Conservation (phyloP, 306 rosid genomes). For the Inga oerstediana region DNA sequence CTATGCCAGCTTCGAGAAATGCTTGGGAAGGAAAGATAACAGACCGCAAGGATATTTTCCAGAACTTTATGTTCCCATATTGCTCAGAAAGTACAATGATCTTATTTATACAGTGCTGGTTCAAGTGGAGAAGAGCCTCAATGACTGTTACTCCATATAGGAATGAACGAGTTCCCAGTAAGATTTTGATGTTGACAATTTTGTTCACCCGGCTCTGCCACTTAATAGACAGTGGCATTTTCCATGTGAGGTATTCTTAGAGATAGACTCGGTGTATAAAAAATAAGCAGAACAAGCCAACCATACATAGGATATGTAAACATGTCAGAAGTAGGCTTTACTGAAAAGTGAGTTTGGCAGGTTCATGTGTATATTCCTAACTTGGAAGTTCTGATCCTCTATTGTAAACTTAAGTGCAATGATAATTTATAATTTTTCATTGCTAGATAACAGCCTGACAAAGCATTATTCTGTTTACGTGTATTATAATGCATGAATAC, state of each 20-base stretch:
- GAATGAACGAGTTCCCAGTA: conserved; percentile 9
- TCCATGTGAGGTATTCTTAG: not conserved
- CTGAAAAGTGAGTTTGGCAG: not conserved
- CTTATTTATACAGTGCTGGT: not conserved
- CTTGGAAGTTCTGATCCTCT: not conserved
- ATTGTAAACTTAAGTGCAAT: not conserved
- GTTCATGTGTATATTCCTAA: not conserved
- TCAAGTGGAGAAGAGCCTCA: not conserved
- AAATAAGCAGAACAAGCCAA: not conserved
- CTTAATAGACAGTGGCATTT: conserved; percentile 19
- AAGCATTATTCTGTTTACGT: conserved; percentile 8
- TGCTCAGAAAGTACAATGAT: not conserved
- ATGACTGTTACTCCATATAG: not conserved
- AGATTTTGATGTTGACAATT: conserved; percentile 28
- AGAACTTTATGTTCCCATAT: not conserved
- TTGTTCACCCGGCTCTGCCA: conserved; percentile 25
- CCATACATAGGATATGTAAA: not conserved
- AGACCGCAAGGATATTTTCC: conserved; percentile 23
- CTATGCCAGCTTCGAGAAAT: conserved; percentile 34
- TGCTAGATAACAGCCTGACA: conserved; percentile 14
- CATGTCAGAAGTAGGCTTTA: not conserved
- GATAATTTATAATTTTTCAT: not conserved
- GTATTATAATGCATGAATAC: conserved; percentile 17
- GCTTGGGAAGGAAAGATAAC: conserved; percentile 22
- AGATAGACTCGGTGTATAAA: not conserved